These are phyloP conservation scores for Claviceps humidiphila DNA, from an alignment of 2,329 filamentous ascomycete species.

Conservation along the genomic window DNA sequence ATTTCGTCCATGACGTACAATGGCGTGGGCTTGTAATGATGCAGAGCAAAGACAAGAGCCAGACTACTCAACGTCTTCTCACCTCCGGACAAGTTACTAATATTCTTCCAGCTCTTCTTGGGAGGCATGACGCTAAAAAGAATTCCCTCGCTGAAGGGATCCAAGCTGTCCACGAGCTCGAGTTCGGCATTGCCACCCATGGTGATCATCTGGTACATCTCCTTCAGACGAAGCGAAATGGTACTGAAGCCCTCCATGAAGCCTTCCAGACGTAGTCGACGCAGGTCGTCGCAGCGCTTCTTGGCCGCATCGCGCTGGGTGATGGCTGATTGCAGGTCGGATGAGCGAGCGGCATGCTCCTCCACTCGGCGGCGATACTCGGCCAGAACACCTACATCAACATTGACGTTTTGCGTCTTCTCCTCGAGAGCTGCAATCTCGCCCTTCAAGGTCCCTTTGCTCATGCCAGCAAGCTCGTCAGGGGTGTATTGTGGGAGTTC, in stretches of 20 bases:
- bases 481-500: conserved; percentile 67
- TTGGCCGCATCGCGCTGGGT: conserved; percentile 72
- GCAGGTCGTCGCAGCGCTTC: conserved; percentile 82
- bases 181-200: conserved; percentile 98
- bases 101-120: conserved; percentile 99
- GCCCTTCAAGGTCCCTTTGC: conserved; percentile 44
- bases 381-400: conserved; percentile 77
- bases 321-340: conserved; percentile 70
- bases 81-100: conserved; percentile 85
- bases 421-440: conserved; percentile 51
- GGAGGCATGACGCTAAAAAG: conserved; percentile 97
- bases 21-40: conserved; percentile 96
- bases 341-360: conserved; percentile 69
- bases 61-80: conserved; percentile 93
- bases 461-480: conserved; percentile 55
- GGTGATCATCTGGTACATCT: conserved; percentile 99
- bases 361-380: conserved; percentile 80
- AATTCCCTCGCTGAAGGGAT: conserved; percentile 95
- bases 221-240: conserved; percentile 89
- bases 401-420: conserved; percentile 69
- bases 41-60: conserved; percentile 92
- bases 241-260: conserved; percentile 97
- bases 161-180: conserved; percentile 88
- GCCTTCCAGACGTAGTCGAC: conserved; percentile 77
- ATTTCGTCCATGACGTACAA: conserved; percentile 99